Conservation (phyloP, 208 protist species). For the Endotrypanum monterogeii region DNA sequence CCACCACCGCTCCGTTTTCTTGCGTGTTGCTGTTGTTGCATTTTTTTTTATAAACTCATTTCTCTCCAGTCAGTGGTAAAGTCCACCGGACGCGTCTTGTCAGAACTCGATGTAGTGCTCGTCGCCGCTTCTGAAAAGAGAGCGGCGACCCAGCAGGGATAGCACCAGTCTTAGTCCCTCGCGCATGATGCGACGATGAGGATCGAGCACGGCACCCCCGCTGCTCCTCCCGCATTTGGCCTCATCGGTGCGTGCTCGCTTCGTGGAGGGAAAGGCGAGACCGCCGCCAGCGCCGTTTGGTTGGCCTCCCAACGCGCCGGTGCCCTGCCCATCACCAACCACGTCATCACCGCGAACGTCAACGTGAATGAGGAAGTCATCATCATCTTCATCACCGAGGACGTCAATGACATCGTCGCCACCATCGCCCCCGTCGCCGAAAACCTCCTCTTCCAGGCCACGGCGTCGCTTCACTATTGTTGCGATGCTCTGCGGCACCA, state of each 20-base stretch:
- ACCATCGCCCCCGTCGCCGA: slow-evolving; percentile 11
- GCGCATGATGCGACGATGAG: slow-evolving; percentile 46
- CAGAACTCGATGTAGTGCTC: slow-evolving; percentile 82
- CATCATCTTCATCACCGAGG: slow-evolving; percentile 44
- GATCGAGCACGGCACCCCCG: slow-evolving; percentile 25
- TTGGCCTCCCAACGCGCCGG: neutral
- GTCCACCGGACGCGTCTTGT: slow-evolving; percentile 7
- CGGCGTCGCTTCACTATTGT: slow-evolving; percentile 38
- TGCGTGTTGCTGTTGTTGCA: too few species aligned
- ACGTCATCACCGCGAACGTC: slow-evolving; percentile 38
- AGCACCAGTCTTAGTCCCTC: slow-evolving; percentile 64
- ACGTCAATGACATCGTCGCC: slow-evolving; percentile 25
- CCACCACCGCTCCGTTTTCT: too few species aligned
- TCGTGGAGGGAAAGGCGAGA: slow-evolving; percentile 5
- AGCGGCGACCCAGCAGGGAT: slow-evolving; percentile 61
- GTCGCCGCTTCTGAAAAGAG: slow-evolving; percentile 50
- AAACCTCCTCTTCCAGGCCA: slow-evolving; percentile 23
- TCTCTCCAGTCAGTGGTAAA: too few species aligned
- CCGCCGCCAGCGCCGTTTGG: slow-evolving; percentile 3
- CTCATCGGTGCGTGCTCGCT: slow-evolving; percentile 12
- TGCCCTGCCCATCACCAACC: neutral
- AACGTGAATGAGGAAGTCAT: slow-evolving; percentile 76
- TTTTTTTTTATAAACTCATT: too few species aligned
- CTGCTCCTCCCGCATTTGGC: neutral
- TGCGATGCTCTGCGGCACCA: slow-evolving; percentile 62